Evolutionary conservation across 169 alveolate genomes (phyloP).

Genomic region (Toxoplasma gondii): DNA sequence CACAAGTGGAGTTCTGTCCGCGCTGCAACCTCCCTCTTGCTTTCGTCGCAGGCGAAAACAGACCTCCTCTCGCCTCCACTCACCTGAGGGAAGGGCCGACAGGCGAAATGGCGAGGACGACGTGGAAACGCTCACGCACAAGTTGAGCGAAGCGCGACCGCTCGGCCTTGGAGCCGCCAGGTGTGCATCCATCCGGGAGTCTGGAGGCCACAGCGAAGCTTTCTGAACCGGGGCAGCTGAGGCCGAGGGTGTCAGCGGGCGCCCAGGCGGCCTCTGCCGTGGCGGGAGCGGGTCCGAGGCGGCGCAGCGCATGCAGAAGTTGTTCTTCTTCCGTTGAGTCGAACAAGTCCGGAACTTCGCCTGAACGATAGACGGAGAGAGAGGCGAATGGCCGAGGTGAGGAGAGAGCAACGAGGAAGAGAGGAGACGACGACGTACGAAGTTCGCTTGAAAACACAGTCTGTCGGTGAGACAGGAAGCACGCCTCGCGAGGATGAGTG

Average conservation of each 20-base stretch:
- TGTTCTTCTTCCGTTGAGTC: not conserved
- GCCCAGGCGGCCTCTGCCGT: not conserved
- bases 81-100: not conserved
- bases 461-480: too few species aligned
- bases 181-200: not conserved
- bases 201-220: not conserved
- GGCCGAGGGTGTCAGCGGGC: not conserved
- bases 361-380: not conserved
- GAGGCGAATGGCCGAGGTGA: too few species aligned
- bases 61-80: not conserved
- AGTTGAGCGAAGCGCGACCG: not conserved
- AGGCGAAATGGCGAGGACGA: not conserved
- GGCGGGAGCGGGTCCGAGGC: not conserved
- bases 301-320: not conserved
- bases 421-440: too few species aligned
- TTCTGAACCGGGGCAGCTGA: not conserved
- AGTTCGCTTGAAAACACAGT: too few species aligned
- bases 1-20: too few species aligned
- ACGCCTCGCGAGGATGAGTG: too few species aligned
- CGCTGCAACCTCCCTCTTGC: too few species aligned
- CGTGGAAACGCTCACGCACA: not conserved
- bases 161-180: not conserved
- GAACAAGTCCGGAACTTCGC: constrained; percentile 22
- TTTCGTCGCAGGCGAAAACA: too few species aligned
- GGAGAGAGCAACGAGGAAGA: too few species aligned